A percentile compares a stretch with the other conserved stretches of the same genome.
Conservation (phyloP, 805 yeast species). For the Kodamaea laetipori region DNA sequence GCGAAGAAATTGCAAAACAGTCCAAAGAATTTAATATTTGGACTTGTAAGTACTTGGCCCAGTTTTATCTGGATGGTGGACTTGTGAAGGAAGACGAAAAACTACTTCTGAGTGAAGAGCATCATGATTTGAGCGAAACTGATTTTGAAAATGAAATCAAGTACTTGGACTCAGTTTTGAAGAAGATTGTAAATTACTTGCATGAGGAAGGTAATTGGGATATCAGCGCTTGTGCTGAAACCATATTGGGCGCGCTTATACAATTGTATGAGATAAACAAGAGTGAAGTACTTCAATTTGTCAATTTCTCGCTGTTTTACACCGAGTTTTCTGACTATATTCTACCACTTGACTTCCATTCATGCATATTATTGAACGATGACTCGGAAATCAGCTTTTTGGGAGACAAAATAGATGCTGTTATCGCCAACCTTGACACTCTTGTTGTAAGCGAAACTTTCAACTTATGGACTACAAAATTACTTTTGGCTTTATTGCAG, state of each 20-base stretch:
- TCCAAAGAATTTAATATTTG: constrained; percentile 23
- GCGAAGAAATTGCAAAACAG: constrained; percentile 8
- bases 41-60: constrained; percentile 26
- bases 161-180: constrained; percentile 29
- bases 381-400: constrained; percentile 20
- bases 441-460: constrained; percentile 16
- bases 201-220: constrained; percentile 20
- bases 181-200: constrained; percentile 22
- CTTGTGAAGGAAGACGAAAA: constrained; percentile 11
- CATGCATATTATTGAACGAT: constrained; percentile 34
- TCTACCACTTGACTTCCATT: constrained; percentile 35
- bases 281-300: constrained; percentile 20
- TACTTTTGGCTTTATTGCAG: constrained; percentile 35
- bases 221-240: constrained; percentile 35
- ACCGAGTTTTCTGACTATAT: constrained; percentile 19
- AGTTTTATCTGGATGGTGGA: constrained; percentile 25
- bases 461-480: constrained; percentile 31
- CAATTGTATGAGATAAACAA: constrained; percentile 24
- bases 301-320: constrained; percentile 22
- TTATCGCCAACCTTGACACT: constrained; percentile 17
- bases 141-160: constrained; percentile 21
- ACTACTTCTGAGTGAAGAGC: constrained; percentile 9
- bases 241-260: constrained; percentile 43
- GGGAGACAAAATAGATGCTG: constrained; percentile 16
- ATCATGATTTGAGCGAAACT: constrained; percentile 15